Percentiles rank a stretch among this genome's conserved stretches.
Conservation (phyloP, 257 asterid species). For the Phtheirospermum japonicum region DNA sequence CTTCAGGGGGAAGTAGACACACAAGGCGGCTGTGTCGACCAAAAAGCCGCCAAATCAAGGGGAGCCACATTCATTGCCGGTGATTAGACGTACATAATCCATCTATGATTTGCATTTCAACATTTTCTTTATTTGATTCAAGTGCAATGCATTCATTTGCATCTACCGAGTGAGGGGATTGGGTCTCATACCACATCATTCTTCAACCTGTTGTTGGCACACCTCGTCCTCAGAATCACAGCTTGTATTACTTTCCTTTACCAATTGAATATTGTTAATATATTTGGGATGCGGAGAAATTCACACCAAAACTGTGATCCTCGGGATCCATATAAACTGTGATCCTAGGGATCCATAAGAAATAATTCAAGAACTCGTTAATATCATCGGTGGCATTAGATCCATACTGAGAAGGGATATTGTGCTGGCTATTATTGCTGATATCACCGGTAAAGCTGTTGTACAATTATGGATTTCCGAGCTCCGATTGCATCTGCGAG, state of each 20-base stretch:
- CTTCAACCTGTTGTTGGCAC: slow-evolving; percentile 55
- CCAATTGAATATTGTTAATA: background rate
- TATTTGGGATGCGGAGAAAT: slow-evolving; percentile 9
- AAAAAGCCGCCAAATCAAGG: too few relatives aligned
- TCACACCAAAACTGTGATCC: slow-evolving; percentile 38
- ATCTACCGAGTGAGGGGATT: too few relatives aligned
- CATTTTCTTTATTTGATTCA: too few relatives aligned
- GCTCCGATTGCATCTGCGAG: slow-evolving; percentile 64
- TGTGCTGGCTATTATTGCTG: slow-evolving; percentile 26
- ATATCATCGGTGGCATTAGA: slow-evolving; percentile 59
- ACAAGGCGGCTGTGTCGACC: too few relatives aligned
- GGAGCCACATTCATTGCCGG: too few relatives aligned
- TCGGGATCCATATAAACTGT: slow-evolving; percentile 29
- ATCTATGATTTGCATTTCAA: too few relatives aligned
- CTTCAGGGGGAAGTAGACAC: too few relatives aligned
- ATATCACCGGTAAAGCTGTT: slow-evolving; percentile 33
- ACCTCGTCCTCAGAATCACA: slow-evolving; percentile 70
- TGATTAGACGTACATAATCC: too few relatives aligned
- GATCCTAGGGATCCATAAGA: slow-evolving; percentile 36
- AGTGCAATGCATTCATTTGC: too few relatives aligned
- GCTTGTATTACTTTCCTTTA: slow-evolving; percentile 39
- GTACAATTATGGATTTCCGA: slow-evolving; percentile 46
- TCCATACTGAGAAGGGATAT: slow-evolving; percentile 47
- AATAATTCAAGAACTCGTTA: slow-evolving; percentile 55
- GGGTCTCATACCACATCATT: too few relatives aligned